Percentiles rank a stretch among this genome's conserved stretches.
These are phyloP conservation scores for Dioscorea alata DNA, from an alignment of 106 monocot genomes.

Conservation along the genomic window DNA sequence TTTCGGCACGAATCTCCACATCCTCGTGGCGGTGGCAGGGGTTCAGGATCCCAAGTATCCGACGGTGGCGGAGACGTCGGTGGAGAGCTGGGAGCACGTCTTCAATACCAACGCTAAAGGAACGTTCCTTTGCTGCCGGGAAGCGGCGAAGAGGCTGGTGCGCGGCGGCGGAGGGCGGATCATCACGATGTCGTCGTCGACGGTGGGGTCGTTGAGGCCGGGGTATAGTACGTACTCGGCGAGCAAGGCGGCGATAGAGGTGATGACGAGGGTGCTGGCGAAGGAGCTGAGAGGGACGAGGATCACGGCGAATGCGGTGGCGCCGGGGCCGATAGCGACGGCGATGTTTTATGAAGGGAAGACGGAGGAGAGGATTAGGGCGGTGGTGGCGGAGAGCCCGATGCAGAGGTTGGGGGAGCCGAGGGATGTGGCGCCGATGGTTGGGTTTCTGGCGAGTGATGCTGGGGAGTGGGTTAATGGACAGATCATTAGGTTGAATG, in stretches of 20 bases:
- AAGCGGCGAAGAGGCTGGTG: slow-evolving; percentile 30
- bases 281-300: slow-evolving; percentile 34
- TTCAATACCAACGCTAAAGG: slow-evolving; percentile 32
- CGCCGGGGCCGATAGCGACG: slow-evolving; percentile 33
- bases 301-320: slow-evolving; percentile 41
- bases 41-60: slow-evolving; percentile 27
- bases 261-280: slow-evolving; percentile 39
- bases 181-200: slow-evolving; percentile 26
- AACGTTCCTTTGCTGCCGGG: slow-evolving; percentile 35
- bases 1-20: slow-evolving; percentile 20
- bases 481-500: slow-evolving; percentile 36
- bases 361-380: slow-evolving; percentile 11
- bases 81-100: slow-evolving; percentile 17
- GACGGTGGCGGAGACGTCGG: slow-evolving; percentile 16
- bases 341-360: slow-evolving; percentile 32
- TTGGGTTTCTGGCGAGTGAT: slow-evolving; percentile 36
- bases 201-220: slow-evolving; percentile 17
- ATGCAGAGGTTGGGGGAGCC: slow-evolving; percentile 27
- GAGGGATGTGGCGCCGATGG: slow-evolving; percentile 33
- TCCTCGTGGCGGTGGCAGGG: slow-evolving; percentile 30
- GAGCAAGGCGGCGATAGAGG: slow-evolving; percentile 34
- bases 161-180: slow-evolving; percentile 41
- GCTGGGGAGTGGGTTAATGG: slow-evolving; percentile 43
- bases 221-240: slow-evolving; percentile 29
- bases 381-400: slow-evolving; percentile 10